These are phyloP conservation scores for Trichoderma citrinoviride DNA, from an alignment of 2,329 filamentous ascomycete genomes.

Conservation along the genomic window DNA sequence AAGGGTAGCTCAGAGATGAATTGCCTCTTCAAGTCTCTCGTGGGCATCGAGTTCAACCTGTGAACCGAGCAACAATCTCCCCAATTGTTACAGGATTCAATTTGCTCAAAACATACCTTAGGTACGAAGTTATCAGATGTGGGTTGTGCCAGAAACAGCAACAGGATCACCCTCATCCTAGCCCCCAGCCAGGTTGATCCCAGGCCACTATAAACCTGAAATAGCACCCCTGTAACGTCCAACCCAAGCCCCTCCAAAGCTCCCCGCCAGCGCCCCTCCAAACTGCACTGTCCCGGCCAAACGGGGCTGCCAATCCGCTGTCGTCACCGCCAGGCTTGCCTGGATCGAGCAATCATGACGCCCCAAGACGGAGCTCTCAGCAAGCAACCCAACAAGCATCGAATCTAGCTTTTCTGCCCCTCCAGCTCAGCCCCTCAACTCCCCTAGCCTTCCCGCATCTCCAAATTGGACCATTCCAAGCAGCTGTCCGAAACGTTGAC, in stretches of 20 bases:
- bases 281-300: not conserved
- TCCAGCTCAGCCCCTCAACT: slow-evolving; percentile 19
- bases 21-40: too few species aligned
- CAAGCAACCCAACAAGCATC: not conserved
- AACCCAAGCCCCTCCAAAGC: not conserved
- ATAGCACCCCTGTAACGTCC: not conserved
- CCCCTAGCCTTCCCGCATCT: slow-evolving; percentile 10
- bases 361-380: not conserved
- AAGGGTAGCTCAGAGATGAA: too few species aligned
- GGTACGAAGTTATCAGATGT: too few species aligned
- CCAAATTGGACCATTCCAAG: not conserved
- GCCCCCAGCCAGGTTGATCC: not conserved
- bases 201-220: not conserved
- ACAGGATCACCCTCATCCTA: not conserved
- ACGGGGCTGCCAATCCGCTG: slow-evolving; percentile 15
- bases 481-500: not conserved
- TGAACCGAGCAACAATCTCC: too few species aligned
- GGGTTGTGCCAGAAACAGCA: not conserved
- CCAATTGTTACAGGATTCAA: too few species aligned
- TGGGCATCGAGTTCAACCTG: too few species aligned
- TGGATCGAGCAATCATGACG: not conserved
- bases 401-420: slow-evolving; percentile 24
- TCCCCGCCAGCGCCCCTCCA: not conserved
- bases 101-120: too few species aligned
- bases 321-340: slow-evolving; percentile 28